Evolutionary conservation across 768 basidiomycete genomes (phyloP), one percentile per base, ranked within the genome.

Genomic region (Leccinum subtestaceum): DNA sequence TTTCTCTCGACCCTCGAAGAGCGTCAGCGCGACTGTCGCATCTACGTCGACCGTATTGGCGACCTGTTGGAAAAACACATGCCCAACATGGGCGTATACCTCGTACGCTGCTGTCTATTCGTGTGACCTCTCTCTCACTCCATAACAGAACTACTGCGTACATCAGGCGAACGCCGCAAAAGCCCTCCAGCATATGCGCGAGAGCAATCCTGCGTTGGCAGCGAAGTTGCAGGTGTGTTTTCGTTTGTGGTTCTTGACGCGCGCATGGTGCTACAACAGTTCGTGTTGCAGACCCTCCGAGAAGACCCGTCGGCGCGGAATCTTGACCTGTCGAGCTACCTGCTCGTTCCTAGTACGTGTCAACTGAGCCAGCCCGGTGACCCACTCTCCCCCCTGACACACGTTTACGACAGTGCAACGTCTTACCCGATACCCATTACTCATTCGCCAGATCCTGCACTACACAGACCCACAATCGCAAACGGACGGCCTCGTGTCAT

Each of bases 1-100:
- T 94, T 98, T 70, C 75, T 95, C 58, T 95, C 93, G 62, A 86
- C 85, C 17, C 79, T 98, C 7, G 96, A 99, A 70, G 91, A 93
- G 61, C 82, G 95, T 4, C 96, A 98, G 71, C 92, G 89, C 65
- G 86, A 89, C 9, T 94, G 91, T 65, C 79, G 96, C n/a, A 75
- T 99, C 32, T 99, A 98, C 66, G 79, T 98, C 25, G 92, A 95
- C 72, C 80, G 77, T 23, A 89, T 98, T 34, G 94, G 93, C 2
- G 95, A 98, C 70, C 82, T 97, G 55, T 72, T 98, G 36, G 75
- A 86, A 48, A 79, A 72, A 38, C 85, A 95, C 68, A 84, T 96
- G 73, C 78, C 84, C 0, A 84, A 86, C 62, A 90, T 96, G 85
- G 78, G 74, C 8, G 82, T 89, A 17, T 98, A 98, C 68, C 84